A percentile compares a stretch with the other conserved stretches of the same genome.
phyloP scores from a whole-genome alignment of 2,329 filamentous ascomycete species.

The Trichoderma sp. region DNA sequence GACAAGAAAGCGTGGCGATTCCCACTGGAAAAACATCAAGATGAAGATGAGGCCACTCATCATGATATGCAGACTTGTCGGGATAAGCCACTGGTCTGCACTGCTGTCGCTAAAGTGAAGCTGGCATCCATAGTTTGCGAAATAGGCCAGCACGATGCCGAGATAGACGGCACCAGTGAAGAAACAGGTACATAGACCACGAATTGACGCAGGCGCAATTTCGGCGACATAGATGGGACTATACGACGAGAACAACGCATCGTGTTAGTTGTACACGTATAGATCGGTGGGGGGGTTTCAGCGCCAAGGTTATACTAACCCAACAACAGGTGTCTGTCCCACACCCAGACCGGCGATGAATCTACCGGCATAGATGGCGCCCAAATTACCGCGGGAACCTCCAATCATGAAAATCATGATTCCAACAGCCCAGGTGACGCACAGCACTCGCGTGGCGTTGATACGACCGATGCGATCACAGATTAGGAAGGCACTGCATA shows the following conservation, averaged over 20 bases:
- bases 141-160: constrained; percentile 77
- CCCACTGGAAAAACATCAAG: constrained; percentile 65
- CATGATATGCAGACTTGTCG: constrained; percentile 74
- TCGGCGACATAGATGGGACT: constrained; percentile 70
- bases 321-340: constrained; percentile 65
- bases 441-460: constrained; percentile 59
- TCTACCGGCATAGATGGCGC: constrained; percentile 61
- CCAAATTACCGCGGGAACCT: constrained; percentile 50
- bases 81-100: constrained; percentile 59
- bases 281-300: not conserved
- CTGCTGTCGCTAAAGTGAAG: constrained; percentile 48
- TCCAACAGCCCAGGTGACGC: constrained; percentile 56
- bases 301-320: constrained; percentile 30
- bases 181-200: constrained; percentile 68
- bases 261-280: not conserved
- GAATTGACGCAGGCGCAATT: constrained; percentile 65
- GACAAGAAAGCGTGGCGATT: constrained; percentile 70
- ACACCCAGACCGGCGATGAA: constrained; percentile 67
- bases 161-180: constrained; percentile 62
- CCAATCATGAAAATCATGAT: constrained; percentile 58
- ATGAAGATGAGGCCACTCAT: constrained; percentile 70
- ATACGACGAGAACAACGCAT: not conserved
- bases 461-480: constrained; percentile 62
- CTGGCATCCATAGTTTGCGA: constrained; percentile 63
- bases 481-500: constrained; percentile 53